These are phyloP conservation scores for Teunomyces lycoperdinae DNA, from an alignment of 805 yeast species.

Conservation along the genomic window DNA sequence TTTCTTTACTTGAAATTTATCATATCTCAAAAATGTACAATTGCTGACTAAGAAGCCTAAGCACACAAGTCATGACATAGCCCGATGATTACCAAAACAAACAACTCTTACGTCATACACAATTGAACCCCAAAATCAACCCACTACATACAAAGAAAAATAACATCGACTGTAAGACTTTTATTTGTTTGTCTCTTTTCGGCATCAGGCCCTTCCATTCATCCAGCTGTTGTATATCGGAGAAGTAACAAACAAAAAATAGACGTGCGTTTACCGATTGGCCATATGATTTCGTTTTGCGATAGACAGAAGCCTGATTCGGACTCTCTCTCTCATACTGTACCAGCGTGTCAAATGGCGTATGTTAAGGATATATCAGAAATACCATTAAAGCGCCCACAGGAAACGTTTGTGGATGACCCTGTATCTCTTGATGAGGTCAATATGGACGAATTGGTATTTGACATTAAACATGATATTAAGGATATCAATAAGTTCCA, in stretches of 20 bases:
- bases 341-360: background rate
- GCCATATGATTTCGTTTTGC: too few relatives aligned
- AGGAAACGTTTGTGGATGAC: slow-evolving; percentile 41
- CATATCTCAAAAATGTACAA: background rate
- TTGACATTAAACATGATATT: slow-evolving; percentile 27
- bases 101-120: background rate
- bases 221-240: too few relatives aligned
- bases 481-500: slow-evolving; percentile 36
- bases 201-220: too few relatives aligned
- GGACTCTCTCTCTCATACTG: too few relatives aligned
- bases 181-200: too few relatives aligned
- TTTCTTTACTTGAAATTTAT: too few relatives aligned
- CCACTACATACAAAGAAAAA: too few relatives aligned
- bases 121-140: too few relatives aligned
- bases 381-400: slow-evolving; percentile 35
- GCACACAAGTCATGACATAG: background rate
- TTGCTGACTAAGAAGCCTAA: background rate
- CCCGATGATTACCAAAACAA: background rate
- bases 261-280: background rate
- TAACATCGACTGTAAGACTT: too few relatives aligned
- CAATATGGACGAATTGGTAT: slow-evolving; percentile 29
- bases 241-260: background rate
- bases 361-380: slow-evolving; percentile 18
- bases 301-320: too few relatives aligned
- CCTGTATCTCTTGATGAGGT: slow-evolving; percentile 35